Evolutionary conservation across 345 rosid species (phyloP).

Genomic region (Leavenworthia alabamica): DNA sequence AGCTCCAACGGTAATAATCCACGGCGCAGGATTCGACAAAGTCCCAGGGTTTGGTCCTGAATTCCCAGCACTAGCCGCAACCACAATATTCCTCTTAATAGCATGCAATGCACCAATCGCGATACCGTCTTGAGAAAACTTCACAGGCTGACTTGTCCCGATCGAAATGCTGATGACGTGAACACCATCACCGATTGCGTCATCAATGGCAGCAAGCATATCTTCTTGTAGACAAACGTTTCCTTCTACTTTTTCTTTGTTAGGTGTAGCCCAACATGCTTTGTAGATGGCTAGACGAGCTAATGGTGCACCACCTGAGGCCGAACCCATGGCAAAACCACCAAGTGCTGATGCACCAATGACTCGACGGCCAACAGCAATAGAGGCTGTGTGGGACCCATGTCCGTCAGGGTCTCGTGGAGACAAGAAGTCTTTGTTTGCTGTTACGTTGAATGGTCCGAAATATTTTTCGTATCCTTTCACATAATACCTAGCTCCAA

Average conservation of each 20-base stretch:
- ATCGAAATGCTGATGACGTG: slow-evolving; percentile 67
- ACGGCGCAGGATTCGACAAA: slow-evolving; percentile 61
- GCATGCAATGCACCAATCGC: slow-evolving; percentile 72
- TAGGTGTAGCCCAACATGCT: slow-evolving; percentile 75
- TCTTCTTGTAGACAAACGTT: slow-evolving; percentile 56
- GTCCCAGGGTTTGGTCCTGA: slow-evolving; percentile 56
- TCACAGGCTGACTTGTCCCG: slow-evolving; percentile 16
- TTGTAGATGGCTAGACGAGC: slow-evolving; percentile 78
- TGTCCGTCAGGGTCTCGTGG: slow-evolving; percentile 83
- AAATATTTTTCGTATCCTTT: slow-evolving; percentile 42
- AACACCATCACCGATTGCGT: slow-evolving; percentile 76
- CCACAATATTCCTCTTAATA: slow-evolving; percentile 47
- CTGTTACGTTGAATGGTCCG: slow-evolving; percentile 45
- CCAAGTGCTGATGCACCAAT: slow-evolving; percentile 43
- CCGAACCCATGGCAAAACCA: slow-evolving; percentile 61
- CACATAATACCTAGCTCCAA: slow-evolving; percentile 73
- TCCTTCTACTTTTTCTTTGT: slow-evolving; percentile 32
- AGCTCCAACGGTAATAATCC: slow-evolving; percentile 81
- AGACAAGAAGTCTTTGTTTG: slow-evolving; percentile 50
- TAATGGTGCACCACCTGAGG: slow-evolving; percentile 68
- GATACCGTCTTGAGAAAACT: slow-evolving; percentile 38
- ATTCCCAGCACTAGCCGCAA: slow-evolving; percentile 66
- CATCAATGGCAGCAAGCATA: slow-evolving; percentile 78
- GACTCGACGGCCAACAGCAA: slow-evolving; percentile 50
- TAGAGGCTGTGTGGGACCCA: slow-evolving; percentile 84